Conservation (phyloP, 371 early-diverging fungal species). For the Massospora cicadina region DNA sequence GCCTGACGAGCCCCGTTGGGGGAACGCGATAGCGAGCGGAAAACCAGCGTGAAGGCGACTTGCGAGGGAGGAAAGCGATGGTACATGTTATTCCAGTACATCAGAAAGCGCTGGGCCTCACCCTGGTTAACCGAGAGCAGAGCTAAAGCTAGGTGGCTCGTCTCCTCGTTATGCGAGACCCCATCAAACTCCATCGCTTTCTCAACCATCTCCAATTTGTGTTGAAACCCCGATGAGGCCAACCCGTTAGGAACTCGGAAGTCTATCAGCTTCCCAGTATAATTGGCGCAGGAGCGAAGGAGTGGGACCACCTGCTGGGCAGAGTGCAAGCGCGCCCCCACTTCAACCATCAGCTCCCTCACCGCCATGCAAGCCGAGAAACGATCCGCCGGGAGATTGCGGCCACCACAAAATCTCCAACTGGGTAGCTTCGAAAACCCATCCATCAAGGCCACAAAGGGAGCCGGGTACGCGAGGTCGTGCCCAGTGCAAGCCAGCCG, state of each 20-base stretch:
- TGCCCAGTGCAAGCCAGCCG: not conserved
- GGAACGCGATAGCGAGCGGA: not conserved
- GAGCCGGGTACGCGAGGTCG: not conserved
- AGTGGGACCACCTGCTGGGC: not conserved
- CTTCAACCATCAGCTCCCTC: not conserved
- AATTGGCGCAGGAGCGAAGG: not conserved
- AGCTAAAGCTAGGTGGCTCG: not conserved
- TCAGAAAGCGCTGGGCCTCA: not conserved
- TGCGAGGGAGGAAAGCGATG: not conserved
- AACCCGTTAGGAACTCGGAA: not conserved
- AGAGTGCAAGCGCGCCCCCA: not conserved
- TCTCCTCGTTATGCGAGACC: not conserved
- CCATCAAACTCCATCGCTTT: not conserved
- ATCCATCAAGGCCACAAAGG: not conserved
- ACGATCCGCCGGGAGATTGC: not conserved
- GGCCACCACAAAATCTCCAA: not conserved
- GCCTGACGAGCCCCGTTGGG: not conserved
- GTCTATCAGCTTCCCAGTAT: not conserved
- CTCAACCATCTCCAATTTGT: not conserved
- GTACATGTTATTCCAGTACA: not conserved
- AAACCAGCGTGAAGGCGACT: not conserved
- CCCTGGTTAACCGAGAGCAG: not conserved
- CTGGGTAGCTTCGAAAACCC: not conserved
- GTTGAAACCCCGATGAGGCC: not conserved
- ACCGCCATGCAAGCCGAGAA: not conserved